These are phyloP conservation scores for Akanthomyces uredinophilus DNA, from an alignment of 2,329 filamentous ascomycete genomes.

Conservation along the genomic window DNA sequence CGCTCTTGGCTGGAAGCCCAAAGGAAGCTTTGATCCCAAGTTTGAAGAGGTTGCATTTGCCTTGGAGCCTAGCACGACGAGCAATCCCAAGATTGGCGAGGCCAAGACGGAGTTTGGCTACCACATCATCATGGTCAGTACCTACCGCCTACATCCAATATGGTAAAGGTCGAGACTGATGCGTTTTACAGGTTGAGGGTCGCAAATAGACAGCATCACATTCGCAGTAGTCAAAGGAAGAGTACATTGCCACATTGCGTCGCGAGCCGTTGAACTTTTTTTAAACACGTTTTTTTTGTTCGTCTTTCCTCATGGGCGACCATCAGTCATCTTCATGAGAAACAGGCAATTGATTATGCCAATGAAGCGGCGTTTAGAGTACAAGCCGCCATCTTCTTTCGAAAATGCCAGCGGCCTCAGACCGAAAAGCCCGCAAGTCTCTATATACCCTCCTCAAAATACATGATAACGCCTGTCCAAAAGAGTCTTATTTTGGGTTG, in stretches of 20 bases:
- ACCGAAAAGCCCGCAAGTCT: constrained; percentile 24
- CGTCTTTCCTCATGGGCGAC: constrained; percentile 37
- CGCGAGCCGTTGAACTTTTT: constrained; percentile 12
- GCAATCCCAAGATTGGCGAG: constrained; percentile 60
- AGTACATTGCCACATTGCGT: constrained; percentile 4
- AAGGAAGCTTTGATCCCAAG: constrained; percentile 59
- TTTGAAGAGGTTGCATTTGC: constrained; percentile 71
- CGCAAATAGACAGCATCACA: constrained; percentile 29
- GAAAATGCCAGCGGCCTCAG: constrained; percentile 25
- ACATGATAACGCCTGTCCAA: constrained; percentile 23
- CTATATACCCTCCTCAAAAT: constrained; percentile 36
- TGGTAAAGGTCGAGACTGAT: neutral
- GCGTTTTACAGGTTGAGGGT: constrained; percentile 27
- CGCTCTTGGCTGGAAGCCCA: constrained; percentile 66
- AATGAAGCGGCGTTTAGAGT: constrained; percentile 41
- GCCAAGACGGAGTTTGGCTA: constrained; percentile 72
- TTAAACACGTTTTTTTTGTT: constrained; percentile 29
- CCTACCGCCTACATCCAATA: neutral
- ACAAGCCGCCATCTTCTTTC: constrained; percentile 32
- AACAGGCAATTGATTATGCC: constrained; percentile 38
- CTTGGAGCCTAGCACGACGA: constrained; percentile 60
- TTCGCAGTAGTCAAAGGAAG: neutral
- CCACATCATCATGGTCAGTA: constrained; percentile 70
- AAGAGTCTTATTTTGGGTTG: constrained; percentile 5
- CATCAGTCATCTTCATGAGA: constrained; percentile 27